Evolutionary conservation across 345 rosid genomes (phyloP).

Genomic region (Eutrema yunnanense): DNA sequence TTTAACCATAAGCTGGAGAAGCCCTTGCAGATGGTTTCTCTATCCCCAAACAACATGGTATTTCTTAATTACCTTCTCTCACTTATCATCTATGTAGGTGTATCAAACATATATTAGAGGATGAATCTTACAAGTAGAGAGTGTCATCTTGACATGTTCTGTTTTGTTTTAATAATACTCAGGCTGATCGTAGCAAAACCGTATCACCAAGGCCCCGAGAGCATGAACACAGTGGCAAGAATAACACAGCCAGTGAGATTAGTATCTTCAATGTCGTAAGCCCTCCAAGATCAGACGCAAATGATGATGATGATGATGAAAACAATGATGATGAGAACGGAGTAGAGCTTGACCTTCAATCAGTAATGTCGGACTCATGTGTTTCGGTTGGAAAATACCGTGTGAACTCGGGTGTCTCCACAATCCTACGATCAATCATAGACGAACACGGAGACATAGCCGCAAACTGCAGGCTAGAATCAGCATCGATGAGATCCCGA

Average conservation of each 20-base stretch:
- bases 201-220: conserved; percentile 12
- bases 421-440: conserved; percentile 46
- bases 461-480: conserved; percentile 53
- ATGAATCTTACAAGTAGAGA: neutral
- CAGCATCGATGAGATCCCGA: conserved; percentile 56
- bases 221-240: conserved; percentile 2
- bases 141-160: neutral
- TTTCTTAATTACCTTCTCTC: neutral
- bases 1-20: conserved; percentile 26
- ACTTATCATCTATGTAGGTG: neutral
- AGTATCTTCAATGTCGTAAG: conserved; percentile 9
- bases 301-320: conserved; percentile 29
- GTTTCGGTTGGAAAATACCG: conserved; percentile 72
- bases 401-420: conserved; percentile 44
- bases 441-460: conserved; percentile 76
- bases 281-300: conserved; percentile 19
- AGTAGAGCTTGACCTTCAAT: conserved; percentile 35
- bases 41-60: conserved; percentile 24
- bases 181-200: conserved; percentile 8
- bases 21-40: conserved; percentile 13
- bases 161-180: neutral
- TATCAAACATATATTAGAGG: neutral
- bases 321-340: conserved; percentile 28
- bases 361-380: conserved; percentile 57
- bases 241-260: conserved; percentile 15